Evolutionary conservation across 2,329 filamentous ascomycete genomes (phyloP), one percentile per base, ranked within the genome.

Genomic region (Penicillium sp.): DNA sequence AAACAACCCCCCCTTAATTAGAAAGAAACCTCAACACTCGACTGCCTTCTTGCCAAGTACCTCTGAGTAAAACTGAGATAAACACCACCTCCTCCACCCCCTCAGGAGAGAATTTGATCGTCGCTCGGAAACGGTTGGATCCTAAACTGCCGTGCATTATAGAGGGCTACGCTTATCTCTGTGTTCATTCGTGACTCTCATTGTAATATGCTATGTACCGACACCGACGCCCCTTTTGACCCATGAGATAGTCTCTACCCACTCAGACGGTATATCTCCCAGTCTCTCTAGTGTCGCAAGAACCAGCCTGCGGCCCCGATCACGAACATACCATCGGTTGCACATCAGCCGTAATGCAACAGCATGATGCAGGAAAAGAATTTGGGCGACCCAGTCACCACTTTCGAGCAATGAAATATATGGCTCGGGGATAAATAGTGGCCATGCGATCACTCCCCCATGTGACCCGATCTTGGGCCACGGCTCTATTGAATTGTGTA

Each of bases 251-350:
- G 68, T 73, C 14, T 70, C 68, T 4, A 37, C 30, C 73, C 73
- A 75, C 8, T 66, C 63, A 3, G 59, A 28, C 0, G 72, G 73
- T 35, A 72, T 65, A 6, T 73, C 67, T 14, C 68, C 64, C n/a
- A 70, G 37, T 26, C 62, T 55, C 16, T 71, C 62, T n/a, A 75
- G n/a, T 22, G 69, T 70, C 2, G 70, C 69, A 42, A 68, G 61
- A 14, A 75, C 68, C 13, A 74, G 60, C 38, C 71, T 71, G 13
- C 71, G 67, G 10, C 73, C 72, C 67, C 68, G 72, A 22, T 72
- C 70, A n/a, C 67, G 66, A 11, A 75, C 72, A 57, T 72, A 75
- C 73, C 73, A 75, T 33, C 71, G 69, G 59, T 74, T 65, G 1
- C 68, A 72, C 35, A 73, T 49, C n/a, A 75, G 67, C 51, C 72